Percentiles rank a stretch among this genome's conserved stretches.
phyloP scores from a whole-genome alignment of 306 rosid species.

The Canavalia gladiata region DNA sequence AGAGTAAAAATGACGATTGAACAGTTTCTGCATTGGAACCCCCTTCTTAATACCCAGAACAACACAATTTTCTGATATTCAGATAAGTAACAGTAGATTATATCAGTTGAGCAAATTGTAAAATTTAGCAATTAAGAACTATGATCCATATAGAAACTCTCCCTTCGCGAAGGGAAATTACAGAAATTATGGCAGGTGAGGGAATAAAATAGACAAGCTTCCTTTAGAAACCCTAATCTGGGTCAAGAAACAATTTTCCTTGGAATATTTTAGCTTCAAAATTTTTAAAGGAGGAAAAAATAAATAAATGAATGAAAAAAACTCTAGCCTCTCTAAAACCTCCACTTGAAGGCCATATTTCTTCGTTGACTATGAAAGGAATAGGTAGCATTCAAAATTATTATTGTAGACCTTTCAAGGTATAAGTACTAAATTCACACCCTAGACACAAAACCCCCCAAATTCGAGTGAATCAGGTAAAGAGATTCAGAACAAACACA shows the following conservation, averaged over 20 bases:
- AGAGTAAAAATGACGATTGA: slow-evolving; percentile 4
- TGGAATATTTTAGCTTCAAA: background rate
- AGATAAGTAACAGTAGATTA: background rate
- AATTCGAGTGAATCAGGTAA: slow-evolving; percentile 8
- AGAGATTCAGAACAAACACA: slow-evolving; percentile 1
- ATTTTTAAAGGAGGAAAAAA: background rate
- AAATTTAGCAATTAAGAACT: background rate
- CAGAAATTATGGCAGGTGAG: background rate
- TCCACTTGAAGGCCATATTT: background rate
- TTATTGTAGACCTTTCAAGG: slow-evolving; percentile 8
- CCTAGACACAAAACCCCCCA: background rate
- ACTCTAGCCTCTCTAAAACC: background rate
- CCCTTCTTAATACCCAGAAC: background rate
- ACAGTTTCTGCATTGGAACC: background rate
- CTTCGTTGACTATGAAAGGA: slow-evolving; percentile 30
- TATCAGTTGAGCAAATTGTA: background rate
- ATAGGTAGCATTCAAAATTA: slow-evolving; percentile 4
- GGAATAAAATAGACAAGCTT: background rate
- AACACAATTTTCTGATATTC: background rate
- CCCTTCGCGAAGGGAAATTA: background rate
- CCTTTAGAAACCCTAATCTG: background rate
- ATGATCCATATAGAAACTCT: background rate
- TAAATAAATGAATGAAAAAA: background rate
- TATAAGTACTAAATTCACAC: background rate
- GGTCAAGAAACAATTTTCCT: background rate